phyloP scores from a whole-genome alignment of 257 asterid species.

The Nicotiana benthamiana region DNA sequence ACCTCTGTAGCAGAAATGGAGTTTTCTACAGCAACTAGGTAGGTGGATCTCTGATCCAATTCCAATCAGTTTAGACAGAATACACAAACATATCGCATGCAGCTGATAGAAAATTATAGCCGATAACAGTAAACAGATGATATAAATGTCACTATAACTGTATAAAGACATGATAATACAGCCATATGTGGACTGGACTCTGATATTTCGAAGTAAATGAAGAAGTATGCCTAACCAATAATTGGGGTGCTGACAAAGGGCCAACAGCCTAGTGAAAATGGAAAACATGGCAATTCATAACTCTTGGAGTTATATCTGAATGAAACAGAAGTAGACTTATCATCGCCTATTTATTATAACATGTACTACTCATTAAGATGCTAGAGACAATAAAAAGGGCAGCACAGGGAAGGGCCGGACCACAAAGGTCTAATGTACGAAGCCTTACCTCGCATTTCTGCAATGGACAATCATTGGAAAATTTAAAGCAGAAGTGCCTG shows the following conservation, averaged over 20 bases:
- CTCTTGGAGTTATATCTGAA: background rate
- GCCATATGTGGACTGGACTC: background rate
- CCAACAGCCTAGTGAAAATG: background rate
- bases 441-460: background rate
- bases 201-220: background rate
- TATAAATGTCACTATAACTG: background rate
- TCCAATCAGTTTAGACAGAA: background rate
- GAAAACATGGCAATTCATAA: background rate
- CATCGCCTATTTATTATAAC: background rate
- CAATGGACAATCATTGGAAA: background rate
- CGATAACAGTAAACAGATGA: background rate
- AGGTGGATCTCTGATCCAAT: background rate
- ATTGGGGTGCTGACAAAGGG: background rate
- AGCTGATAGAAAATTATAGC: background rate
- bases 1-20: background rate
- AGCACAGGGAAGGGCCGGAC: too few species aligned
- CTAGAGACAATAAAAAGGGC: background rate
- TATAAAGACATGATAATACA: background rate
- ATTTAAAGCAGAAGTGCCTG: background rate
- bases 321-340: background rate
- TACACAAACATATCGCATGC: background rate
- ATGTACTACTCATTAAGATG: background rate
- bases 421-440: too few species aligned
- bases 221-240: background rate
- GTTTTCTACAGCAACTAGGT: background rate